Evolutionary conservation across 2,329 filamentous ascomycete species (phyloP), one percentile per base, ranked within the genome.

Genomic region (Hypoxylon sp.): DNA sequence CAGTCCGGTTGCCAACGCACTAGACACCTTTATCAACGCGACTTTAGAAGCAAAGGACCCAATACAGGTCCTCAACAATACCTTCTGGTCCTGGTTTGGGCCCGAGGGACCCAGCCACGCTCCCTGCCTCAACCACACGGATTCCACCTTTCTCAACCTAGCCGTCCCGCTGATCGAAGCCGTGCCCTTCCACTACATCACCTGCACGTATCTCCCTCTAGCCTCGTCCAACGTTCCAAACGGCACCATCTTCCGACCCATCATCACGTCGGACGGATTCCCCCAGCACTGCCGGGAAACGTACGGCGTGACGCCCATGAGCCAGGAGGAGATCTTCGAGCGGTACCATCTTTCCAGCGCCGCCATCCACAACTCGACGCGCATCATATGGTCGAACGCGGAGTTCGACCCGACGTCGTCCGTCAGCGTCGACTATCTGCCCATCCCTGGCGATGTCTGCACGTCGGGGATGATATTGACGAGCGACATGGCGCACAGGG

Each of bases 351-450:
- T 55, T 21, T 45, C 52, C 2, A 38, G 46, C 4, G 31, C 24
- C 9, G 24, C 45, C 2, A 45, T 55, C 17, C 29, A 24, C 27
- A 55, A 55, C 46, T 49, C 52, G 10, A 49, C 46, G 4, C 52
- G 40, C n/a, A 55, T 55, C 24, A 49, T 55, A n/a, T 55, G 52
- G 52, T 55, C 46, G 10, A 55, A 55, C 18, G 46, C 46, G 17
- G 29, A 55, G 24, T 55, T 23, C 18, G 52, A 55, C n/a, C 52
- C 38, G 4, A 55, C 52, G 2, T 35, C 45, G 23, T n/a, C 46
- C 2, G 46, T 55, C 31, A 55, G 52, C 46, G 46, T 55, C 17
- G 52, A 55, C 24, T 49, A 49, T 26, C 40, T 55, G 17, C 52
- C 52, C 3, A 17, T 37, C 7, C 42, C 40, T 4, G 23, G 21